Evolutionary conservation across 495 filamentous ascomycete genomes (phyloP), one percentile per base, ranked within the genome.

Genomic region (Rhypophila decipiens): DNA sequence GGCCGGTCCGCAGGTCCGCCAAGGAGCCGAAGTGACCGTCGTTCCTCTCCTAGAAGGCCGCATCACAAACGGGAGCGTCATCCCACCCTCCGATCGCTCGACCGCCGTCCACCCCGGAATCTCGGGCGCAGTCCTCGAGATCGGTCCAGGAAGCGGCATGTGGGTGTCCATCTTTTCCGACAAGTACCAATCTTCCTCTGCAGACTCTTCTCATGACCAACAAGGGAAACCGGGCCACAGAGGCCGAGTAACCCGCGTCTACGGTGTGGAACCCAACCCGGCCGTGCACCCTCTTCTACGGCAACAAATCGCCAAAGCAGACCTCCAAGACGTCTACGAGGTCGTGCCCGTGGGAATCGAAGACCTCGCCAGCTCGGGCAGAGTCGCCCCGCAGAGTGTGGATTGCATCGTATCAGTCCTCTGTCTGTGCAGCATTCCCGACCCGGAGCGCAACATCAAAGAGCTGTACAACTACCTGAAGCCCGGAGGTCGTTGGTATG

Each of bases 401-500:
- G 86, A 90, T 55, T 82, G 78, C 31, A 78, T 89, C 31, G 69
- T 88, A 38, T 79, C 79, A 12, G 68, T 87, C 37, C 76, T 85
- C 9, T 87, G 86, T 39, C 69, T 90, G 4, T 90, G 86, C 64
- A 82, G 78, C 42, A 82, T 89, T 44, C 84, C 84, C 1, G 66
- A 79, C 11, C 77, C 83, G 24, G 69, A 79, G 52, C 54, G 55
- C 10, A 79, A 83, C 37, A 74, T 76, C 13, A 57, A 52, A 12
- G 75, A 78, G 42, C 55, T 89, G 44, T 89, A 87, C 64, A 45
- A 53, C 3, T 67, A 82, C 49, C 61, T 90, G 18, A 80, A 76
- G 56, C 79, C 82, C 0, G 86, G 85, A 9, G 86, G 86, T 0
- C 58, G 71, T 35, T 73, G 86, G 76, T 76, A 87, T 36, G 70